A percentile compares a stretch with the other conserved stretches of the same genome.
Evolutionary conservation across 805 yeast genomes (phyloP).

Genomic region (Sugiyamaella chiloensis): DNA sequence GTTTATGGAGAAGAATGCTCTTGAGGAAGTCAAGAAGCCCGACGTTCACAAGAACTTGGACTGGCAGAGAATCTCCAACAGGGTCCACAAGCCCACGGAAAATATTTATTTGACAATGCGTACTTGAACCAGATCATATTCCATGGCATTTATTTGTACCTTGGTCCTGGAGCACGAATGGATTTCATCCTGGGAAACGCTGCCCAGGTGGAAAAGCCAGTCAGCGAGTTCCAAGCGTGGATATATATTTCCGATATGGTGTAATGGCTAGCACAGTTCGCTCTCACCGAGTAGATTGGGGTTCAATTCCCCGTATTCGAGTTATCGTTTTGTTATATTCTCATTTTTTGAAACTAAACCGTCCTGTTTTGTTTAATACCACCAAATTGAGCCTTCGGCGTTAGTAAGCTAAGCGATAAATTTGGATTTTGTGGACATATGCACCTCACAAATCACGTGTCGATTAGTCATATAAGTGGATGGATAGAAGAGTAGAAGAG

Average conservation of each 20-base stretch:
- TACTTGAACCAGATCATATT: conserved; percentile 7
- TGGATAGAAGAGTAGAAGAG: no score
- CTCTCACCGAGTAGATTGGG: conserved; percentile 67
- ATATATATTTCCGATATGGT: conserved; percentile 62
- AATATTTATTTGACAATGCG: conserved; percentile 8
- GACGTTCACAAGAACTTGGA: conserved; percentile 7
- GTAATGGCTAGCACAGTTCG: conserved; percentile 62
- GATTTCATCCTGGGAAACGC: conserved; percentile 13
- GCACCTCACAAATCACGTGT: not conserved
- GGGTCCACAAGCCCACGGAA: conserved; percentile 5
- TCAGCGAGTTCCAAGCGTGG: conserved; percentile 9
- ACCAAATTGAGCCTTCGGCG: no score
- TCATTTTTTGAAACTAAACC: not conserved
- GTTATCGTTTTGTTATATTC: conserved; percentile 21
- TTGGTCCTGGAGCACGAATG: conserved; percentile 5
- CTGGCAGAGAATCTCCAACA: conserved; percentile 11
- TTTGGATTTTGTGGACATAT: not conserved
- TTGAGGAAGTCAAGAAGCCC: conserved; percentile 6
- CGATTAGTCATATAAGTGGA: not conserved
- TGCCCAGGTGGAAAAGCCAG: conserved; percentile 11
- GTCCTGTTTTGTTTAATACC: no score
- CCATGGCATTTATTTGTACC: conserved; percentile 5
- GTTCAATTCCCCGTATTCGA: conserved; percentile 80
- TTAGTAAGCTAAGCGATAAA: no score
- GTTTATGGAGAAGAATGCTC: conserved; percentile 9